These are phyloP conservation scores for Pichia sp. DNA, from an alignment of 1,139 yeast genomes.

Conservation along the genomic window DNA sequence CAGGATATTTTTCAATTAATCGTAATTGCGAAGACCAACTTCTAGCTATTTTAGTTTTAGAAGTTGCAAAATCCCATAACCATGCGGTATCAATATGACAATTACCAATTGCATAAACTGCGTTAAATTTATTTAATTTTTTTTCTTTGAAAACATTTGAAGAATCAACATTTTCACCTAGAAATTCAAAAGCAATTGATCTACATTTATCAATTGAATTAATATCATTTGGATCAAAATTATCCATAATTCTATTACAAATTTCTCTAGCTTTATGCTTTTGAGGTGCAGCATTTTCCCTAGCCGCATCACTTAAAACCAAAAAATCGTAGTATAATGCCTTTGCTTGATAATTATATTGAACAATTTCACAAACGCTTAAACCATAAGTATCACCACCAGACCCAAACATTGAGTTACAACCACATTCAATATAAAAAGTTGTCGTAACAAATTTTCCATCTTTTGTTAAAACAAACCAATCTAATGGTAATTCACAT, in stretches of 20 bases:
- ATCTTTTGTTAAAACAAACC: slow-evolving; percentile 27
- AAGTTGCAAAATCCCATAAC: slow-evolving; percentile 98
- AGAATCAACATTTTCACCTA: slow-evolving; percentile 62
- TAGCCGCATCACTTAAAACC: slow-evolving; percentile 85
- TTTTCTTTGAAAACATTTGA: slow-evolving; percentile 48
- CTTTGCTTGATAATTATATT: slow-evolving; percentile 77
- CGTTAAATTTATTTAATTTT: slow-evolving; percentile 31
- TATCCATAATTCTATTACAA: slow-evolving; percentile 74
- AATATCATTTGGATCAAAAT: slow-evolving; percentile 52
- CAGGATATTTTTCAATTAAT: slow-evolving; percentile 82
- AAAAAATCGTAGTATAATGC: slow-evolving; percentile 75
- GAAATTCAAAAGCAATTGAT: slow-evolving; percentile 52
- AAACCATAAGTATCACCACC: slow-evolving; percentile 53
- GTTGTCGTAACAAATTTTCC: slow-evolving; percentile 33
- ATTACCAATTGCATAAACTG: slow-evolving; percentile 82
- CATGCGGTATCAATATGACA: slow-evolving; percentile 98
- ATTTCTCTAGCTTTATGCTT: slow-evolving; percentile 75
- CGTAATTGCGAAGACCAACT: slow-evolving; percentile 94
- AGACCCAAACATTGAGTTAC: slow-evolving; percentile 93
- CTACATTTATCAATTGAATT: slow-evolving; percentile 55
- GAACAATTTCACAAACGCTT: slow-evolving; percentile 66
- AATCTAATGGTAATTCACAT: slow-evolving; percentile 57
- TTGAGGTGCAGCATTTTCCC: slow-evolving; percentile 82
- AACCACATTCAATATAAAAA: slow-evolving; percentile 83
- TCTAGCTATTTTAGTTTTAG: slow-evolving; percentile 83